Conservation (phyloP, 352 stramenopile genomes). For the Phytopythium kandeliae region DNA sequence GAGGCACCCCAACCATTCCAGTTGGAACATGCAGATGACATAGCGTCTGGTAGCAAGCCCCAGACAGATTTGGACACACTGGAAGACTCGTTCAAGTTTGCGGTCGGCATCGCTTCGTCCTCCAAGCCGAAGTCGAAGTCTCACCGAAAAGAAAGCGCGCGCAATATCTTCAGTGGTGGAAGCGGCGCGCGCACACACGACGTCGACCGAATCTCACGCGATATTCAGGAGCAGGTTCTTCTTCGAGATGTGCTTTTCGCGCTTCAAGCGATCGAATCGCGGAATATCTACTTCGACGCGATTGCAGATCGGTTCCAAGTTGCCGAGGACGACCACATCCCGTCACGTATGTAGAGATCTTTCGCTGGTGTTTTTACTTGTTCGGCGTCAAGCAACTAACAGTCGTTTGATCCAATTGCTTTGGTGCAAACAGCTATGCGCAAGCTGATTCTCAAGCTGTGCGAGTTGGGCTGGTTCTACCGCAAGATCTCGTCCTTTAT, state of each 20-base stretch:
- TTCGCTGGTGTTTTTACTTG: not conserved
- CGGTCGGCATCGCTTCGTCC: constrained; percentile 50
- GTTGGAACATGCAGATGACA: not conserved
- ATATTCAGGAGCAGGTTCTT: constrained; percentile 85
- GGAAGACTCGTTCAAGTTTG: constrained; percentile 79
- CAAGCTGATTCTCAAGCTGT: constrained; percentile 77
- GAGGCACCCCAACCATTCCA: not conserved
- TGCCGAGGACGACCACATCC: constrained; percentile 62
- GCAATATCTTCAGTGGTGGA: not conserved
- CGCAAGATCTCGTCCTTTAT: constrained; percentile 79
- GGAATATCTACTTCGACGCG: constrained; percentile 82
- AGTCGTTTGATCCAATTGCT: not conserved
- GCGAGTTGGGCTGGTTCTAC: constrained; percentile 90
- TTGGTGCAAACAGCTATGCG: constrained; percentile 52
- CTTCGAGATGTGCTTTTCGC: constrained; percentile 89
- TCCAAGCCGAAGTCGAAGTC: constrained; percentile 24
- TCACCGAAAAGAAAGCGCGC: constrained; percentile 4
- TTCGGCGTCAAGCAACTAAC: constrained; percentile 1
- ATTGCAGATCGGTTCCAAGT: constrained; percentile 78
- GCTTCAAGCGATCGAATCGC: constrained; percentile 91
- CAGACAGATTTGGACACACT: constrained; percentile 46
- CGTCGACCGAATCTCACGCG: constrained; percentile 3
- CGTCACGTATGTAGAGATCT: constrained; percentile 51
- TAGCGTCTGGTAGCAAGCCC: constrained; percentile 3
- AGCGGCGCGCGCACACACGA: constrained; percentile 1